phyloP scores from a whole-genome alignment of 177 flowering plant genomes.

The Vitis hybrid region DNA sequence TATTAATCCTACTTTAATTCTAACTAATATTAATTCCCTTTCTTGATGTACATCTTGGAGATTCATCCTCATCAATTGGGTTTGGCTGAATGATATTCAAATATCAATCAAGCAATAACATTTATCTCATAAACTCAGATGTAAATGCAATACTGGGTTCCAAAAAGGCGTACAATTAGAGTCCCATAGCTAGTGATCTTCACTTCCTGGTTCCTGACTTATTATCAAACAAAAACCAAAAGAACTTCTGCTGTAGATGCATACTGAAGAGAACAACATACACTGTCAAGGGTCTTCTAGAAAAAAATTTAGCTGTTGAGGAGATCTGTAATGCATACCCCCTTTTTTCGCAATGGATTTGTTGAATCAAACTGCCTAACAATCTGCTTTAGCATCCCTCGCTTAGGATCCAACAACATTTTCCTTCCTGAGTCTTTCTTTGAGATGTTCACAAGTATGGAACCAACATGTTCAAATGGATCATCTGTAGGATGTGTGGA shows the following conservation, averaged over 20 bases:
- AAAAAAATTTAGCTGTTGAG: background rate
- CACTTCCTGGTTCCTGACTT: background rate
- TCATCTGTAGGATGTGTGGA: conserved; percentile 50
- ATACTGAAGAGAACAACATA: background rate
- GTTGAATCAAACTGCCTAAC: conserved; percentile 83
- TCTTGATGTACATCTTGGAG: no score
- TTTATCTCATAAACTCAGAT: no score
- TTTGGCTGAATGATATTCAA: no score
- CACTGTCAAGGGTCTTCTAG: background rate
- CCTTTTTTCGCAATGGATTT: conserved; percentile 71
- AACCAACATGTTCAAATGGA: conserved; percentile 90
- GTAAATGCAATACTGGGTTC: no score
- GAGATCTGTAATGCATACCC: conserved; percentile 48
- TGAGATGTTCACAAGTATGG: conserved; percentile 86
- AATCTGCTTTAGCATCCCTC: conserved; percentile 83
- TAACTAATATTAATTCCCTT: no score
- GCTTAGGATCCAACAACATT: conserved; percentile 71
- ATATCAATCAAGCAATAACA: no score
- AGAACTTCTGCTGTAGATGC: background rate
- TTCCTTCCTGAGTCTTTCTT: conserved; percentile 73
- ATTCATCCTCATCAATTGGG: no score
- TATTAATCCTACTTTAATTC: no score
- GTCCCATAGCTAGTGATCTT: background rate
- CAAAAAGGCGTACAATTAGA: background rate
- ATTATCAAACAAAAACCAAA: background rate